Evolutionary conservation across 148 eudicot species (phyloP), one percentile per base, ranked within the genome.

Genomic region (Agrostemma githago): DNA sequence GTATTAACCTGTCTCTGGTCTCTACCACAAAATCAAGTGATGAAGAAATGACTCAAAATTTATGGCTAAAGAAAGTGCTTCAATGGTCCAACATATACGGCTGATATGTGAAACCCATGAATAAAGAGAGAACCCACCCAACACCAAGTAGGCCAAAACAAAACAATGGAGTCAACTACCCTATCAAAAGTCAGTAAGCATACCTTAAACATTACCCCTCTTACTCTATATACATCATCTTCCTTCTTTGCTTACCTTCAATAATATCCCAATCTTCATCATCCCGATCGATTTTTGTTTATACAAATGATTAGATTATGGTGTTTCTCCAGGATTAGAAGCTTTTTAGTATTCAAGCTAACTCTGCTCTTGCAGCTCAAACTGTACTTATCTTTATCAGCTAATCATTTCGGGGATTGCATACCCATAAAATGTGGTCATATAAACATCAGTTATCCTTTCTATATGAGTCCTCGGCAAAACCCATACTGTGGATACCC

Each of bases 401-500:
- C 74, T 51, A 81, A 79, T 46, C 53, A 62, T 11, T 85, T 73
- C 38, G 77, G 78, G 17, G 76, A 80, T 11, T 87, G 90, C 2
- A 48, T 6, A 5, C 69, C 83, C 4, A 58, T 19, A 15, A 67
- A 58, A 12, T 85, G 90, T 70, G 86, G 85, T 7, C 17, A 73
- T 67, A 69, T 78, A 44, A 81, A 8, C 38, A 83, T 89, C 26
- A 78, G 65, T 0, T 89, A 77, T 26, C 91, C 94, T 0, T 89
- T 89, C 16, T 51, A 77, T 54, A 76, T 88, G 12, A 1, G 41
- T 39, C 74, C 73, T 2, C 48, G 42, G 39, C 87, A 84, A 66
- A 15, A 83, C 6, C 6, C 83, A 1, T 80, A 26, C 59, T 89
- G 94, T 72, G 91, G 94, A 42, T 84, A 70, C 71, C 86, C 88